A percentile compares a stretch with the other conserved stretches of the same genome.
These are phyloP conservation scores for Erysimum cheiranthoides DNA, from an alignment of 345 rosid genomes.

Conservation along the genomic window DNA sequence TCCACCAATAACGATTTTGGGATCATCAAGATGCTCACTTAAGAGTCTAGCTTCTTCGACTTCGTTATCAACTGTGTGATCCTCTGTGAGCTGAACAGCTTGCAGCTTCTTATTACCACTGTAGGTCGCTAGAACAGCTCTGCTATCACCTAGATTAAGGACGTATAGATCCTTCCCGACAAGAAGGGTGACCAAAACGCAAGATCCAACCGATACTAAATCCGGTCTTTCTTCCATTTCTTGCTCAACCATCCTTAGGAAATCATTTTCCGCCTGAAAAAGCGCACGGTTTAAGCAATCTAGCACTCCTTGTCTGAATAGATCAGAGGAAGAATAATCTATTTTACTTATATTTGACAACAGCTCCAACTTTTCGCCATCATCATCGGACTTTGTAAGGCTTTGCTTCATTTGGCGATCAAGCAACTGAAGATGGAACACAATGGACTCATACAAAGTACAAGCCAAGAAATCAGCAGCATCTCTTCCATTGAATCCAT, in stretches of 20 bases:
- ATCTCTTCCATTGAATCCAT: conserved; percentile 96
- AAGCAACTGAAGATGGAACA: conserved; percentile 59
- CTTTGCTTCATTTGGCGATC: conserved; percentile 63
- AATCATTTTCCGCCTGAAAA: conserved; percentile 84
- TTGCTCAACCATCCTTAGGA: conserved; percentile 90
- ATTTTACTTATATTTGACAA: conserved; percentile 42
- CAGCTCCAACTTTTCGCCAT: conserved; percentile 39
- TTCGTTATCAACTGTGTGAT: conserved; percentile 90
- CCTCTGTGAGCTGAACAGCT: conserved; percentile 87
- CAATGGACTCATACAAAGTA: conserved; percentile 81
- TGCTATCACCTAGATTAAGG: conserved; percentile 89
- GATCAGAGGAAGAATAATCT: conserved; percentile 48
- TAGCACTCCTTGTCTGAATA: conserved; percentile 67
- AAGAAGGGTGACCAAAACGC: conserved; percentile 86
- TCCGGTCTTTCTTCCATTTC: conserved; percentile 99
- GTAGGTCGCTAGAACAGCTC: conserved; percentile 87
- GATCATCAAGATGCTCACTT: conserved; percentile 88
- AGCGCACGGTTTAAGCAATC: conserved; percentile 83
- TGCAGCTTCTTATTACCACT: conserved; percentile 52
- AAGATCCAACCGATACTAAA: conserved; percentile 91
- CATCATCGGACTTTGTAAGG: conserved; percentile 38
- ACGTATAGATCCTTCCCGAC: conserved; percentile 76
- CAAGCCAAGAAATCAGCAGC: conserved; percentile 99
- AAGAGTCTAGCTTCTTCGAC: conserved; percentile 65
- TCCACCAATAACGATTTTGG: conserved; percentile 64